A percentile compares a stretch with the other conserved stretches of the same genome.
These are phyloP conservation scores for Stylonectria norvegica DNA, from an alignment of 2,329 filamentous ascomycete species.

Conservation along the genomic window DNA sequence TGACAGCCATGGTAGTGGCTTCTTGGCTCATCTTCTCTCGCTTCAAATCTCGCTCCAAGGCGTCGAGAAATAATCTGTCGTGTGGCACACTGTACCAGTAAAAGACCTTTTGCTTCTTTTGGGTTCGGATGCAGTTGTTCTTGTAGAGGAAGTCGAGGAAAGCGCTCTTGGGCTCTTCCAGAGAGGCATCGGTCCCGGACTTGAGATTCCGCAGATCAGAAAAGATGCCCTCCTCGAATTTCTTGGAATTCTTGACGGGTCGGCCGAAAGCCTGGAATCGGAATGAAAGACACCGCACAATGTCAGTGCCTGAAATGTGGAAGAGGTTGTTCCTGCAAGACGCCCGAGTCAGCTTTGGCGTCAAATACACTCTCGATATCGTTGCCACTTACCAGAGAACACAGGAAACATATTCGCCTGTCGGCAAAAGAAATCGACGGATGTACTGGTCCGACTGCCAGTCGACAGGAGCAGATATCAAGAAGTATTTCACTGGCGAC, in stretches of 20 bases:
- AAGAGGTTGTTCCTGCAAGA: slow-evolving; percentile 77
- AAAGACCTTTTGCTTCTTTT: slow-evolving; percentile 99
- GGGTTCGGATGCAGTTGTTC: slow-evolving; percentile 99
- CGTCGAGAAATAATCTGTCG: slow-evolving; percentile 94
- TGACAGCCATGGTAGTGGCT: slow-evolving; percentile 92
- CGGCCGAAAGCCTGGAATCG: slow-evolving; percentile 97
- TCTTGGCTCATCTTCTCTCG: slow-evolving; percentile 99
- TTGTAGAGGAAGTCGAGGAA: slow-evolving; percentile 99
- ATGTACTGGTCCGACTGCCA: slow-evolving; percentile 98
- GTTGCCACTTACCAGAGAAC: slow-evolving; percentile 68
- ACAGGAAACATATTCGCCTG: slow-evolving; percentile 97
- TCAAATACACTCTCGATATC: not conserved
- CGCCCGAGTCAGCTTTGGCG: slow-evolving; percentile 4
- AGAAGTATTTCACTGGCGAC: slow-evolving; percentile 89
- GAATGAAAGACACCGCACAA: slow-evolving; percentile 96
- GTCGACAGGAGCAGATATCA: slow-evolving; percentile 97
- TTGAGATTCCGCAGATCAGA: slow-evolving; percentile 97
- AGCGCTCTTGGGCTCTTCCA: slow-evolving; percentile 97
- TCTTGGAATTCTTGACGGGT: slow-evolving; percentile 99
- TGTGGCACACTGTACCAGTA: slow-evolving; percentile 99
- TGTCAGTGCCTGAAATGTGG: slow-evolving; percentile 98
- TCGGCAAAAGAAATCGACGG: slow-evolving; percentile 88
- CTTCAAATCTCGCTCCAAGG: slow-evolving; percentile 94
- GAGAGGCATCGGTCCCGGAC: slow-evolving; percentile 93
- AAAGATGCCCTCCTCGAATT: slow-evolving; percentile 99